Conservation (phyloP, 179 eudicot genomes). For the Beta lomatogona region DNA sequence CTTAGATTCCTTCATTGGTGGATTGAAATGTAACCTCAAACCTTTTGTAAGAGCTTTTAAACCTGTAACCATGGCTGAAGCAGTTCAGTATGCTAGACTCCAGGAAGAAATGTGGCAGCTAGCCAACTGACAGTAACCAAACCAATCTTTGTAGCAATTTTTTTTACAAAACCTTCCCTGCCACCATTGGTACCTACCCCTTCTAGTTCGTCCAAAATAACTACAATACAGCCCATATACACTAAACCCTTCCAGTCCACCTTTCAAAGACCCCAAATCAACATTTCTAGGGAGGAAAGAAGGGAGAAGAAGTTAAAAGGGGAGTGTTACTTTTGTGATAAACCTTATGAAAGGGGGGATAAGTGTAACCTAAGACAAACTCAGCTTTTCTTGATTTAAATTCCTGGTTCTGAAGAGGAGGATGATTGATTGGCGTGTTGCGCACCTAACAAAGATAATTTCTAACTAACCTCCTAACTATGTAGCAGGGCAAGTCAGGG, state of each 20-base stretch:
- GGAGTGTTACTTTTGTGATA: background rate
- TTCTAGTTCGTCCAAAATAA: background rate
- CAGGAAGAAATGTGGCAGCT: background rate
- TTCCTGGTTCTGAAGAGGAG: background rate
- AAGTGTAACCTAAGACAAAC: background rate
- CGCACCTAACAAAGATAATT: no score
- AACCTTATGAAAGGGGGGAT: background rate
- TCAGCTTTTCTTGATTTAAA: no score
- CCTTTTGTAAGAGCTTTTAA: constrained; percentile 4
- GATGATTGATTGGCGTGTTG: no score
- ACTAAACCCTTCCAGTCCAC: background rate
- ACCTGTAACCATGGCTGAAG: background rate
- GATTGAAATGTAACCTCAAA: background rate
- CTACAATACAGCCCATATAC: no score
- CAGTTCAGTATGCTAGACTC: constrained; percentile 3
- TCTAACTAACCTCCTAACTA: no score
- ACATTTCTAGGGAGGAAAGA: background rate
- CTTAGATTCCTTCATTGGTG: constrained; percentile 2
- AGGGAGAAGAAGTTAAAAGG: background rate
- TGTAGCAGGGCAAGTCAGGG: no score
- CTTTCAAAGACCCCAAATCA: background rate
- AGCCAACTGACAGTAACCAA: no score
- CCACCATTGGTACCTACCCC: background rate
- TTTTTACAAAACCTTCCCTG: background rate
- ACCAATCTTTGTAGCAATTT: no score